Evolutionary conservation across 345 rosid genomes (phyloP).

Genomic region (Arabidopsis thaliana): DNA sequence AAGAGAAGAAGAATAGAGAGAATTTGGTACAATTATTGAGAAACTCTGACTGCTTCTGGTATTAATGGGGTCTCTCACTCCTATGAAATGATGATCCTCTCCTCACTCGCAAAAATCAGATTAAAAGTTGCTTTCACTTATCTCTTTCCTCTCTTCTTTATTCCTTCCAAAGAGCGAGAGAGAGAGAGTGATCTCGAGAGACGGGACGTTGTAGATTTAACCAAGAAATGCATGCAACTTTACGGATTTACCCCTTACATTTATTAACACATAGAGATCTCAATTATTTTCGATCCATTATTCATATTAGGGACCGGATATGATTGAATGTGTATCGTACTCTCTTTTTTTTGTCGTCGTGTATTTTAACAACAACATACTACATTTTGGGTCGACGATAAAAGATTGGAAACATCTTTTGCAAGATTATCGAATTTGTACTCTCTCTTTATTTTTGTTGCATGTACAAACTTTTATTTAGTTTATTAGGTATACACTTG

Average conservation of each 20-base stretch:
- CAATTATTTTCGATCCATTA: neutral
- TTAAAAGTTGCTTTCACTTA: conserved; percentile 37
- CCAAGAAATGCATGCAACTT: neutral
- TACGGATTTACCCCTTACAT: neutral
- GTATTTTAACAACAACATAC: no score
- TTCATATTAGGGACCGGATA: neutral
- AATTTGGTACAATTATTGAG: conserved; percentile 35
- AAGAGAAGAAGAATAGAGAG: conserved; percentile 25
- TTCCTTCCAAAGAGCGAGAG: conserved; percentile 22
- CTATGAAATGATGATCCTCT: conserved; percentile 10
- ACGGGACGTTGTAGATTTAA: conserved; percentile 32
- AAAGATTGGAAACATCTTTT: no score
- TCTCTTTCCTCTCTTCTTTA: neutral
- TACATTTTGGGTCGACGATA: no score
- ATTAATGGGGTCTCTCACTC: conserved; percentile 28
- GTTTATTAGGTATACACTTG: neutral
- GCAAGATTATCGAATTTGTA: no score
- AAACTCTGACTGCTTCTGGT: conserved; percentile 28
- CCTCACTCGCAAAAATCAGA: conserved; percentile 24
- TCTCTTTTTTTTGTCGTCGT: no score
- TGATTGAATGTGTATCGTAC: no score
- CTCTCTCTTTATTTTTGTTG: neutral
- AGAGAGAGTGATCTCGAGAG: conserved; percentile 29
- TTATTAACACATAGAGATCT: neutral
- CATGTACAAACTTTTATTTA: neutral